Evolutionary conservation across 1,139 yeast genomes (phyloP), one percentile per base, ranked within the genome.

Genomic region (Taphrina confusa): DNA sequence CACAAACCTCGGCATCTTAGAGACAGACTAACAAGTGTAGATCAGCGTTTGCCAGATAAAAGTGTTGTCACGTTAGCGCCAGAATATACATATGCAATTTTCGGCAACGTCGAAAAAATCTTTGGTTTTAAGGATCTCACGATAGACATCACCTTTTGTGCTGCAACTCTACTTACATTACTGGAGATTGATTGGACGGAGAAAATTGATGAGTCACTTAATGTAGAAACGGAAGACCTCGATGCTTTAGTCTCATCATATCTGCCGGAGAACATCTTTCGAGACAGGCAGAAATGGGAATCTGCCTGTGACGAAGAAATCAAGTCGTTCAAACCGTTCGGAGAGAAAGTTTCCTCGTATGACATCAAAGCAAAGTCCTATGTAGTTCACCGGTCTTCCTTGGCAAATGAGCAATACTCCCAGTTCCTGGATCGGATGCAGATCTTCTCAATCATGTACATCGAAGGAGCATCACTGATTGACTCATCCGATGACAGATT

Each of bases 401-500:
- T 73, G 22, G 66, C 65, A 8, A 68, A 70, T 39, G 65, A 64
- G 6, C 59, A 31, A n/a, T 16, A 37, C n/a, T 25, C 54, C 4
- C 18, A 45, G 11, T 27, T n/a, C 16, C 56, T 85, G 67, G 75
- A 78, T 60, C 75, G 97, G 64, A 77, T 90, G 66, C 95, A 89
- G 68, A 82, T 91, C 1, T 80, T 92, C 67, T 87, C 88, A 22
- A 74, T 91, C 49, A 75, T 92, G 22, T 90, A 85, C 74, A 92
- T 92, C 68, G 99, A 92, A 71, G 97, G 96, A 0, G 98, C 97
- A 0, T 84, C 95, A 1, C 88, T 82, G 68, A 89, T 94, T 64
- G 97, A 91, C 69, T 77, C 78, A 39, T 73, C 74, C 1, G 97
- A 92, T 71, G 79, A 80, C 16, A 77, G 81, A 25, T 92, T 98